Conservation (phyloP, 1,284 basidiomycete species). For the Cerioporus squamosus region DNA sequence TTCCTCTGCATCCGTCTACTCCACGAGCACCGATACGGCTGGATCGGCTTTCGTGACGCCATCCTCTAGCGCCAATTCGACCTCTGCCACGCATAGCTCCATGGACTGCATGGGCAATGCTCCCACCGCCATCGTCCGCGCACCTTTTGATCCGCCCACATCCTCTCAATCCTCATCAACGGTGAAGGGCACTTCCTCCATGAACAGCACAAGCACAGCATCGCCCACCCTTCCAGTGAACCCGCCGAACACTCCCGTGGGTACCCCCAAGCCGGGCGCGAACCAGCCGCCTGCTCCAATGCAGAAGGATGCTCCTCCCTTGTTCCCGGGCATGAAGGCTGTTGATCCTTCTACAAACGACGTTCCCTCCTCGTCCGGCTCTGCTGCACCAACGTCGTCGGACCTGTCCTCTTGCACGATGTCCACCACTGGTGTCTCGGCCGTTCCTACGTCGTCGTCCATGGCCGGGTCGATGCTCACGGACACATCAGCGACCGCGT, state of each 20-base stretch:
- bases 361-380: not conserved
- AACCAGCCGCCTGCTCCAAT: not conserved
- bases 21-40: not conserved
- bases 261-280: not conserved
- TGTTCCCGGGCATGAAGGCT: conserved; percentile 9
- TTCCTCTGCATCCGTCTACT: not conserved
- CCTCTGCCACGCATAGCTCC: not conserved
- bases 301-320: conserved; percentile 10
- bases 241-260: conserved; percentile 15
- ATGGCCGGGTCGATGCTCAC: not conserved
- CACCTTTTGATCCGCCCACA: not conserved
- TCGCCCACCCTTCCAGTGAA: conserved; percentile 8
- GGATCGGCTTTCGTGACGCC: not conserved
- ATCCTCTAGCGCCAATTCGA: not conserved
- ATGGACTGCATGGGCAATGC: no score
- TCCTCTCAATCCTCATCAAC: not conserved
- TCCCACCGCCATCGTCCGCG: no score
- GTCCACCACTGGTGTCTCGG: no score
- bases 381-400: not conserved
- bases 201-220: not conserved
- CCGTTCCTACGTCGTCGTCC: not conserved
- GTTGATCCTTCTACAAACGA: not conserved
- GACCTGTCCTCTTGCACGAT: no score
- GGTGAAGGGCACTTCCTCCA: not conserved
- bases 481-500: not conserved